Evolutionary conservation across 352 stramenopile species (phyloP).

Genomic region (Phytophthora constricta): DNA sequence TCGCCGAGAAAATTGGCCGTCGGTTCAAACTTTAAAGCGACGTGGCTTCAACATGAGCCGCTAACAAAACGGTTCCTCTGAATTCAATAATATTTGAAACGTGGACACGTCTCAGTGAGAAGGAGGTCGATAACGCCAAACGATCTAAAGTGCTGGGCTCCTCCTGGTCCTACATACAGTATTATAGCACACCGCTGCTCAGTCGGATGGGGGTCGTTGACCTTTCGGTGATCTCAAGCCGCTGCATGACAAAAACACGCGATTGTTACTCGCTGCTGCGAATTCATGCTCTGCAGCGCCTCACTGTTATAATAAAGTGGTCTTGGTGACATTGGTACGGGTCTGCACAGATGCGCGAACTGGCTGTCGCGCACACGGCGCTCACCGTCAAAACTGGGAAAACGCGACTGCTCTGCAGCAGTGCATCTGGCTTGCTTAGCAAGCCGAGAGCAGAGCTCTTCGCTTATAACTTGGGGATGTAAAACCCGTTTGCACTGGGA

Average conservation of each 20-base stretch:
- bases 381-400: not conserved
- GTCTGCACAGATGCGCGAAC: not conserved
- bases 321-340: not conserved
- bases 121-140: not conserved
- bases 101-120: not conserved
- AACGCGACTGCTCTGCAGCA: not conserved
- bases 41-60: not conserved
- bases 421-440: not conserved
- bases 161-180: too few relatives aligned
- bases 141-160: too few relatives aligned
- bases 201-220: too few relatives aligned
- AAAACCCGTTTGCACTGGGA: slow-evolving; percentile 25
- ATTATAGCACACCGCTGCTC: too few relatives aligned
- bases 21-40: not conserved
- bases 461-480: slow-evolving; percentile 37
- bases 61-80: too few relatives aligned
- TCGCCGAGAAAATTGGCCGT: not conserved
- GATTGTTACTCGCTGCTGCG: not conserved
- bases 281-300: not conserved
- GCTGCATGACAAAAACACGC: too few relatives aligned
- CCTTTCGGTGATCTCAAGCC: too few relatives aligned
- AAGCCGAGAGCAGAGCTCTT: not conserved
- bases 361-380: not conserved
- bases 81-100: too few relatives aligned
- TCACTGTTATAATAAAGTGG: not conserved